Evolutionary conservation across 2,329 filamentous ascomycete species (phyloP), one percentile per base, ranked within the genome.

Genomic region (Plectosphaerella sp.): DNA sequence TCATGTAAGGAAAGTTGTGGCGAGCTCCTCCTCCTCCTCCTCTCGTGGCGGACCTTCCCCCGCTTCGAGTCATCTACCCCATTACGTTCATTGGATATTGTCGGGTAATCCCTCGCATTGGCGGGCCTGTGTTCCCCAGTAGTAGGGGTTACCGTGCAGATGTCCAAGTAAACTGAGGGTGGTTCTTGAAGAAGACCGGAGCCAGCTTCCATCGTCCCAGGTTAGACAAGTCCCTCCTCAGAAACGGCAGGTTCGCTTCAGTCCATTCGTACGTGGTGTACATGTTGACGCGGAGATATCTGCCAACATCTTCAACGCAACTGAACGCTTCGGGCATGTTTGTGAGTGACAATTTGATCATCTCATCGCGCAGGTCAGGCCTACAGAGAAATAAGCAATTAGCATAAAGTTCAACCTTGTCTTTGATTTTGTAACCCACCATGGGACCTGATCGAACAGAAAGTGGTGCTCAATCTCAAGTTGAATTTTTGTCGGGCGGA

Each of bases 231-330:
- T 43, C 41, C 16, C 16, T 12, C 4, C 18, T 43, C 6, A 43
- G 53, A 15, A 60, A 55, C 47, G 41, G 52, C 3, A 22, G 42
- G 1, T 50, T 43, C 2, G 14, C 49, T 0, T 14, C 41, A 3
- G 41, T 20, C 41, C 15, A 43, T 20, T 43, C 41, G 16, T 43
- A 43, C 4, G 41, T 18, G n/a, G 41, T 18, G 45, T 35, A 10
- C 15, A 47, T 47, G n/a, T 47, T 47, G 25, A 47, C 45, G 18
- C 28, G 15, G 18, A 47, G 24, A 18, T 35, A 15, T 15, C 45
- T 33, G 24, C 45, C 45, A 3, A 47, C 36, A 18, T 47, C 45
- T 11, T 18, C 33, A 15, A 47, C 14, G 7, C 24, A 24, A 12
- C n/a, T 25, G n/a, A 47, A 47, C 3, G 45, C 45, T 8, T n/a